phyloP scores from a whole-genome alignment of 1,284 basidiomycete genomes.

The Ganoderma meredithae region DNA sequence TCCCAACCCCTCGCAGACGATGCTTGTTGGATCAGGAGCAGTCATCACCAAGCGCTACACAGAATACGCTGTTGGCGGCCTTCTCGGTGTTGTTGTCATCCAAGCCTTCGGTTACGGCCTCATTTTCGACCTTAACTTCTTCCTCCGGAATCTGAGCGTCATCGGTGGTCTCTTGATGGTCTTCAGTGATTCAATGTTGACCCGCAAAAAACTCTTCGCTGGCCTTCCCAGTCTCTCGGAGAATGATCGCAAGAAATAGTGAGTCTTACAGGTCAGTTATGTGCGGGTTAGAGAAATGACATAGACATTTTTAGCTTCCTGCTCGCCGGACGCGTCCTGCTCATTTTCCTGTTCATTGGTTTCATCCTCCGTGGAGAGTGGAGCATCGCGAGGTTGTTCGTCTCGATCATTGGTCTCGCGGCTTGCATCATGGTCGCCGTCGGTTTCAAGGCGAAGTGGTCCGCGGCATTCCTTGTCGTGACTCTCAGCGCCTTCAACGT shows the following conservation, averaged over 20 bases:
- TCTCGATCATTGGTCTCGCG: conserved; percentile 88
- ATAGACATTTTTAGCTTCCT: conserved; percentile 74
- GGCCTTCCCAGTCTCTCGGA: conserved; percentile 92
- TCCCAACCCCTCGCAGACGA: conserved; percentile 62
- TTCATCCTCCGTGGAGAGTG: conserved; percentile 96
- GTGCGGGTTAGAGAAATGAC: conserved; percentile 14
- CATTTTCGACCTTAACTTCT: conserved; percentile 93
- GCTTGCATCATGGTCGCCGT: conserved; percentile 98
- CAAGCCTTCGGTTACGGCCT: conserved; percentile 73
- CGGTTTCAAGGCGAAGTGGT: conserved; percentile 99
- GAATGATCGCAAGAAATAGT: conserved; percentile 99
- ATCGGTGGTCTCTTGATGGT: conserved; percentile 83
- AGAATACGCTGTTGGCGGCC: conserved; percentile 89
- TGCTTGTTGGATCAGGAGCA: conserved; percentile 88
- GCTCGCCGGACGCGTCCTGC: conserved; percentile 93
- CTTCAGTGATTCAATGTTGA: conserved; percentile 93
- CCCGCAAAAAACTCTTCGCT: conserved; percentile 89
- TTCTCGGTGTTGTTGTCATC: conserved; percentile 91
- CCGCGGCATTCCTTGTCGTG: conserved; percentile 95
- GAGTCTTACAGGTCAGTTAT: conserved; percentile 42
- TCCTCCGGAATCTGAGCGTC: conserved; percentile 72
- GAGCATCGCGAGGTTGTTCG: conserved; percentile 85
- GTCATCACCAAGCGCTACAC: conserved; percentile 91
- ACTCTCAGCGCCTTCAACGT: conserved; percentile 96
- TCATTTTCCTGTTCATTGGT: conserved; percentile 99